A percentile compares a stretch with the other conserved stretches of the same genome.
phyloP scores from a whole-genome alignment of 768 basidiomycete species.

The Clathrus columnatus region DNA sequence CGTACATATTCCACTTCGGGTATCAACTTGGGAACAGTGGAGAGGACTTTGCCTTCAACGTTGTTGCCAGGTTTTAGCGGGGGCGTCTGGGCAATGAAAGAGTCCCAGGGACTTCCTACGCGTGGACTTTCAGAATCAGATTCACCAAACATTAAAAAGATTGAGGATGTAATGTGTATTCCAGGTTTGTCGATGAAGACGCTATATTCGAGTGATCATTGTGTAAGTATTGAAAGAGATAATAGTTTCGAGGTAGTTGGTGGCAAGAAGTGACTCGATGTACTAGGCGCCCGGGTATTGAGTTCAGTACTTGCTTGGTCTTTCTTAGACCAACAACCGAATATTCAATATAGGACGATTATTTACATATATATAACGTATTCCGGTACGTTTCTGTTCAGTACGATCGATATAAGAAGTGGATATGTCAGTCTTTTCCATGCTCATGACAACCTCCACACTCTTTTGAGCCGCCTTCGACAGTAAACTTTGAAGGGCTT shows the following conservation, averaged over 20 bases:
- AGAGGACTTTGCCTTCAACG: constrained; percentile 20
- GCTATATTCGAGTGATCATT: constrained; percentile 54
- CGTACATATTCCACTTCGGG: constrained; percentile 65
- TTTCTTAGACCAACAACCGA: constrained; percentile 7
- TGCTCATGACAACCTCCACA: constrained; percentile 38
- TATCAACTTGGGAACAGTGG: constrained; percentile 51
- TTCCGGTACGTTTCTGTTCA: background rate
- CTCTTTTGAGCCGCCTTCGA: constrained; percentile 39
- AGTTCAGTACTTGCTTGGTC: background rate
- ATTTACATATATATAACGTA: constrained; percentile 7
- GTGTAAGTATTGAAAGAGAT: constrained; percentile 11
- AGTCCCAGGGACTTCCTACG: constrained; percentile 78
- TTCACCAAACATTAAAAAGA: constrained; percentile 64
- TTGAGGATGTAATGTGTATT: background rate
- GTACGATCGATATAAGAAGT: constrained; percentile 11
- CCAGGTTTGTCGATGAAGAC: constrained; percentile 5
- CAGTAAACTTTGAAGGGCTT: constrained; percentile 47
- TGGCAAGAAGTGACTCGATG: background rate
- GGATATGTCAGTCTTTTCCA: constrained; percentile 33
- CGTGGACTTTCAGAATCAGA: constrained; percentile 72
- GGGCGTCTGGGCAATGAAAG: constrained; percentile 51
- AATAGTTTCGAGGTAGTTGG: background rate
- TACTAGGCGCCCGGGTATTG: background rate
- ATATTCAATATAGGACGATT: constrained; percentile 8
- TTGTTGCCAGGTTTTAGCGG: constrained; percentile 19